Conservation (phyloP, 1,284 basidiomycete genomes). For the Sanghuangporus weigelae region DNA sequence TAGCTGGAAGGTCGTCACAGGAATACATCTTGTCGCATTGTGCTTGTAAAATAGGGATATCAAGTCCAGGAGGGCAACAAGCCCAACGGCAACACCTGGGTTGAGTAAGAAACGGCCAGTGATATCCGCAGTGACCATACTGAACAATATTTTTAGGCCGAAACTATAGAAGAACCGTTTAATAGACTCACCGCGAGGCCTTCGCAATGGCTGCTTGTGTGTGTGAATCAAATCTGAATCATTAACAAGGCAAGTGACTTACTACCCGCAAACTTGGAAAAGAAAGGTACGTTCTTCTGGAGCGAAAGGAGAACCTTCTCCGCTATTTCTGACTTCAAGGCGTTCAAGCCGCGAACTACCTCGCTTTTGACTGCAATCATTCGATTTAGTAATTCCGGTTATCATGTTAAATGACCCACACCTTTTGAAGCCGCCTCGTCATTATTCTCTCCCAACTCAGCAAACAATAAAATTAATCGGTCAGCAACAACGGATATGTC, state of each 20-base stretch:
- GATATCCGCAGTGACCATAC: not conserved
- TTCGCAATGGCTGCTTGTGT: not conserved
- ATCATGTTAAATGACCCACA: not conserved
- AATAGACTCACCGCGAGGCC: not conserved
- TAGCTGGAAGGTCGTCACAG: slow-evolving; percentile 23
- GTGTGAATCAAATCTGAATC: not conserved
- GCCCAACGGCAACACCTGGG: not conserved
- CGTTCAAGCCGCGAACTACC: slow-evolving; percentile 4
- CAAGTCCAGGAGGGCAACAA: slow-evolving; percentile 27
- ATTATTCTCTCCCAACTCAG: not conserved
- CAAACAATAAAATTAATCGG: slow-evolving; percentile 5
- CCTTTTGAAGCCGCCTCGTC: not conserved
- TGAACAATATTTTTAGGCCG: not conserved
- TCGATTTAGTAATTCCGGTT: not conserved
- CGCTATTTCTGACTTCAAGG: not conserved
- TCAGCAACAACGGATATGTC: not conserved
- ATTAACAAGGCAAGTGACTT: not conserved
- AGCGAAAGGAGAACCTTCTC: not conserved
- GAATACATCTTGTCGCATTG: slow-evolving; percentile 23
- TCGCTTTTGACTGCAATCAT: slow-evolving; percentile 3
- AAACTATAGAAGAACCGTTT: not conserved
- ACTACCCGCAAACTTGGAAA: slow-evolving; percentile 3
- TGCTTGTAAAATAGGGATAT: slow-evolving; percentile 31
- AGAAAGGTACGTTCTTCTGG: slow-evolving; percentile 2
- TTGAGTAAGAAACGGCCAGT: not conserved